These are phyloP conservation scores for Heliosperma pusillum DNA, from an alignment of 148 eudicot genomes.

Conservation along the genomic window DNA sequence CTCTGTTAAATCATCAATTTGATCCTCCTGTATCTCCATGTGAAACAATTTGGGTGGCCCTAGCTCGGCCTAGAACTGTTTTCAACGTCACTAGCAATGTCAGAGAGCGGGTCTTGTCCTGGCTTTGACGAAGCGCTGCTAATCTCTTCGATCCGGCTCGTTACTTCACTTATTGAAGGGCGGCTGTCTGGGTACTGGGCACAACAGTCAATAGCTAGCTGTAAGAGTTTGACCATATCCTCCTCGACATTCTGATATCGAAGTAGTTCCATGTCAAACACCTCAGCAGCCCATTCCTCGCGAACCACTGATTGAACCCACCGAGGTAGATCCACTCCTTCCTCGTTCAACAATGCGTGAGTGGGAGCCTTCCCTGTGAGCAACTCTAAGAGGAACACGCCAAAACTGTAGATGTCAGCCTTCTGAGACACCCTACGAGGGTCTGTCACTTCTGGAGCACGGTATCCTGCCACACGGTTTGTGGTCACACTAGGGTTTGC, in stretches of 20 bases:
- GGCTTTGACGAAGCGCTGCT: conserved; percentile 31
- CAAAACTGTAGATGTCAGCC: conserved; percentile 90
- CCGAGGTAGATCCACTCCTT: conserved; percentile 89
- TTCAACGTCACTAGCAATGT: conserved; percentile 30
- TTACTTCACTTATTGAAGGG: conserved; percentile 64
- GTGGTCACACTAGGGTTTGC: conserved; percentile 57
- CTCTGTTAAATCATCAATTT: conserved; percentile 13
- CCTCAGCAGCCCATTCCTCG: conserved; percentile 86
- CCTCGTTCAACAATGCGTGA: conserved; percentile 59
- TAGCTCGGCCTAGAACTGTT: conserved; percentile 25
- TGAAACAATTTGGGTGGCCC: background rate
- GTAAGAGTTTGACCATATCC: conserved; percentile 85
- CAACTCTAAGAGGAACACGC: conserved; percentile 73
- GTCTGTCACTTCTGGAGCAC: conserved; percentile 93
- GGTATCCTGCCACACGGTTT: conserved; percentile 79
- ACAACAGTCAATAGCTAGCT: conserved; percentile 76
- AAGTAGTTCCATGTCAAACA: conserved; percentile 80
- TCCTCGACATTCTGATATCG: conserved; percentile 75
- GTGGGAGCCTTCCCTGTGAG: conserved; percentile 90
- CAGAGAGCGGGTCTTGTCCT: conserved; percentile 31
- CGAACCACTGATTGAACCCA: conserved; percentile 96
- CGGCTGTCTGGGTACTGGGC: conserved; percentile 86
- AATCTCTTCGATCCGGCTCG: conserved; percentile 48
- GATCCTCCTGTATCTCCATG: conserved; percentile 4
- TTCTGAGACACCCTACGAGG: conserved; percentile 69